Percentiles rank a stretch among this genome's conserved stretches.
Evolutionary conservation across 257 asterid species (phyloP).

Genomic region (Penstemon davidsonii): DNA sequence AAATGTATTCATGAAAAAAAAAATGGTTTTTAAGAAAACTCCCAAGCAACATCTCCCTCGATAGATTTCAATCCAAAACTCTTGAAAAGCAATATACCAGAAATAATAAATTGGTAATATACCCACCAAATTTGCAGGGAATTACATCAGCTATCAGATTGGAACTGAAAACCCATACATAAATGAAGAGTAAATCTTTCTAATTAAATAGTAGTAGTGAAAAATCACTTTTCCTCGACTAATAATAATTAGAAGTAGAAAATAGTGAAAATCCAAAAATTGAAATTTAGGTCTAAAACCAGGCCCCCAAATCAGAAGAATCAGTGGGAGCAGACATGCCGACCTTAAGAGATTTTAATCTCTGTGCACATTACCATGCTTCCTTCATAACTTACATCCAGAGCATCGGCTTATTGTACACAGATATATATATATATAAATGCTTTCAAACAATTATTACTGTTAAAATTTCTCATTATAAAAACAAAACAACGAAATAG

Average conservation of each 20-base stretch:
- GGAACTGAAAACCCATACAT: background rate
- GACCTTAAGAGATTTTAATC: slow-evolving; percentile 12
- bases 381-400: slow-evolving; percentile 27
- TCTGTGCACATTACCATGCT: slow-evolving; percentile 34
- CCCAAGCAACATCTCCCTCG: no score
- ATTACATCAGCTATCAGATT: background rate
- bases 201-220: no score
- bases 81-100: no score
- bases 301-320: slow-evolving; percentile 31
- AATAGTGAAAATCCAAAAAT: background rate
- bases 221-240: no score
- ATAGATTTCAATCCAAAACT: no score
- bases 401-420: slow-evolving; percentile 37
- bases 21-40: no score
- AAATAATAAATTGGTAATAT: no score
- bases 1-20: no score
- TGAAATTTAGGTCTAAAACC: slow-evolving; percentile 29
- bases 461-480: no score
- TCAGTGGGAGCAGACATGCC: slow-evolving; percentile 35
- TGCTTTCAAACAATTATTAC: no score
- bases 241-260: background rate
- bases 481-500: no score
- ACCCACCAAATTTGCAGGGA: background rate
- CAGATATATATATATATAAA: background rate
- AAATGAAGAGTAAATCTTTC: background rate